Evolutionary conservation across 2,329 filamentous ascomycete genomes (phyloP), one percentile per base, ranked within the genome.

Genomic region (Ceratocystis harringtonii): DNA sequence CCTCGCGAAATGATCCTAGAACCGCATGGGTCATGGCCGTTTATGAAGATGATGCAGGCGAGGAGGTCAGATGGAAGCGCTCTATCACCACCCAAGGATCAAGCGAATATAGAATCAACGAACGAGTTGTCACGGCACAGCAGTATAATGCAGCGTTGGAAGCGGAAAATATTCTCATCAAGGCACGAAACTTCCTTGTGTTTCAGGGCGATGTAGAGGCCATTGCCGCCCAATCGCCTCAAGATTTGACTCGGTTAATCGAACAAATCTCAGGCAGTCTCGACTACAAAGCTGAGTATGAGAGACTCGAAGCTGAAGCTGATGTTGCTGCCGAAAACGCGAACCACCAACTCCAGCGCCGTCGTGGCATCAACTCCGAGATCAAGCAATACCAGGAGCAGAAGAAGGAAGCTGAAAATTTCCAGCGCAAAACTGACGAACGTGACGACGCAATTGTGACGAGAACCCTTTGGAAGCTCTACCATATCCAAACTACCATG

Each of bases 1-100:
- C 85, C 65, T 86, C 84, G n/a, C 86, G 84, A 44, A 84, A 85
- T 69, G 92, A 99, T 71, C 94, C 94, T 0, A 94, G 92, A 74
- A 94, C 87, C 2, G 95, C 94, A 2, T 99, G 92, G 92, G 95
- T 99, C 15, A 97, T 96, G 91, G 94, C 94, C 36, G 92, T 99
- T 17, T 99, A 97, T 75, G 92, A 96, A 74, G 94, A 99, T 72
- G 94, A 99, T 73, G 91, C 91, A 1, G 92, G 91, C 60, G 90
- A 96, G 72, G 90, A 95, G 75, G 92, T 96, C 73, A 86, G 87
- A 70, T 99, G 94, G 94, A 96, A 96, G 77, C 89, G 94, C 68
- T 87, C 86, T 70, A 99, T 99, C 74, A 97, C 92, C 3, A 90
- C 82, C 70, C 82, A 86, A 68, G 94, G 94, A 60, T 85, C 86